phyloP scores from a whole-genome alignment of 2,329 filamentous ascomycete genomes.

The Diaporthe batatas region DNA sequence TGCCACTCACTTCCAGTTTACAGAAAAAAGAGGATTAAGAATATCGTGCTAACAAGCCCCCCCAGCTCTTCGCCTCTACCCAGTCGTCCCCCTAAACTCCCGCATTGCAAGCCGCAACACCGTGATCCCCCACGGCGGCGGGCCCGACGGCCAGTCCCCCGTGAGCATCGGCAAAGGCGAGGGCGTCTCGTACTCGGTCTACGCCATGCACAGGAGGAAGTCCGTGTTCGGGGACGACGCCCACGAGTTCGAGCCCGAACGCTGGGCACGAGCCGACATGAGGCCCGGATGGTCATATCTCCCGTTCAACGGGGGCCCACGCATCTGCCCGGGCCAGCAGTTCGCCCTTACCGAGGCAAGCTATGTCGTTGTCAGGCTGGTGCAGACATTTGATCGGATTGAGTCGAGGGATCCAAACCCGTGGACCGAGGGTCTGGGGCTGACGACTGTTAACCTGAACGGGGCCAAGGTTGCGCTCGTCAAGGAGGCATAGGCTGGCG shows the following conservation, averaged over 20 bases:
- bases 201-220: conserved; percentile 21
- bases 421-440: conserved; percentile 11
- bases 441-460: conserved; percentile 18
- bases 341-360: conserved; percentile 69
- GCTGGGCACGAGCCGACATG: conserved; percentile 17
- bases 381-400: conserved; percentile 18
- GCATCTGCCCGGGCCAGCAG: conserved; percentile 69
- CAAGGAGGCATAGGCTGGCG: neutral
- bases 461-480: conserved; percentile 9
- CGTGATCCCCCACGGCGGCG: conserved; percentile 61
- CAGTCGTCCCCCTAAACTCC: conserved; percentile 58
- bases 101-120: conserved; percentile 59
- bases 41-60: neutral
- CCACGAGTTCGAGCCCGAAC: conserved; percentile 27
- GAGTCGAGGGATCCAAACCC: conserved; percentile 17
- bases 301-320: conserved; percentile 68
- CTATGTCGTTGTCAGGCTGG: conserved; percentile 51
- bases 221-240: conserved; percentile 18
- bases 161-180: conserved; percentile 10
- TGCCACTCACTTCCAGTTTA: neutral
- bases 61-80: conserved; percentile 57
- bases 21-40: no score
- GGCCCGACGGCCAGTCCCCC: conserved; percentile 51
- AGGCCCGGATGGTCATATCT: conserved; percentile 61
- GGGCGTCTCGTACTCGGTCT: conserved; percentile 3